These are phyloP conservation scores for Ilex paraguariensis DNA, from an alignment of 305 asterid genomes.

Conservation along the genomic window DNA sequence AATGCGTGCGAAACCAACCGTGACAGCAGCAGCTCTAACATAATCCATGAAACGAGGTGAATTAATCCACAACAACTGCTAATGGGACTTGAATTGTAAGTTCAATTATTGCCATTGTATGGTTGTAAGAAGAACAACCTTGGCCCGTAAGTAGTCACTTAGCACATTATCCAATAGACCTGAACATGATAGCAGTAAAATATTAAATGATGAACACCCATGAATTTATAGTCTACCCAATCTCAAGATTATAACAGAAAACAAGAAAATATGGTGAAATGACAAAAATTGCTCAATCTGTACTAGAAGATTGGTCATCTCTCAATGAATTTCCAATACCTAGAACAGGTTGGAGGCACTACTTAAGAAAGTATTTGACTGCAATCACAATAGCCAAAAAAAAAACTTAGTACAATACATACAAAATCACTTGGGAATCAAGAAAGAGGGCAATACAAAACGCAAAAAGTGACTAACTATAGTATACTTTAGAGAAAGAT, in stretches of 20 bases:
- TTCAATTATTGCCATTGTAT: constrained; percentile 92
- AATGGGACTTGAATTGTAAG: constrained; percentile 87
- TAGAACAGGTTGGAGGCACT: constrained; percentile 90
- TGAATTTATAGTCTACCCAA: no score
- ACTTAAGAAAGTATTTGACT: constrained; percentile 94
- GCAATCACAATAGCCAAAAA: no score
- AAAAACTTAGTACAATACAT: constrained; percentile 11
- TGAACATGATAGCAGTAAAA: constrained; percentile 17
- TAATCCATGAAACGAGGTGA: constrained; percentile 54
- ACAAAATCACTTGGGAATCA: neutral
- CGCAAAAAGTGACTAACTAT: constrained; percentile 52
- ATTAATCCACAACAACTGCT: constrained; percentile 80
- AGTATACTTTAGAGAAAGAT: constrained; percentile 87
- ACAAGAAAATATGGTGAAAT: no score
- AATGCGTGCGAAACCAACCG: constrained; percentile 82
- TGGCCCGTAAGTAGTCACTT: constrained; percentile 96
- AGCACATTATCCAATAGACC: constrained; percentile 86
- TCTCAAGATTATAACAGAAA: no score
- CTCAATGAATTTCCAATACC: no score
- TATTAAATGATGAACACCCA: no score
- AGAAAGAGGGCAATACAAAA: constrained; percentile 8
- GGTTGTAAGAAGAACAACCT: constrained; percentile 84
- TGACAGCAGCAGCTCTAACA: constrained; percentile 70
- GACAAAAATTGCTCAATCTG: constrained; percentile 86
- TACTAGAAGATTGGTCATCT: no score